Conservation (phyloP, 2,329 filamentous ascomycete genomes). For the Akanthomyces dipterigenus region DNA sequence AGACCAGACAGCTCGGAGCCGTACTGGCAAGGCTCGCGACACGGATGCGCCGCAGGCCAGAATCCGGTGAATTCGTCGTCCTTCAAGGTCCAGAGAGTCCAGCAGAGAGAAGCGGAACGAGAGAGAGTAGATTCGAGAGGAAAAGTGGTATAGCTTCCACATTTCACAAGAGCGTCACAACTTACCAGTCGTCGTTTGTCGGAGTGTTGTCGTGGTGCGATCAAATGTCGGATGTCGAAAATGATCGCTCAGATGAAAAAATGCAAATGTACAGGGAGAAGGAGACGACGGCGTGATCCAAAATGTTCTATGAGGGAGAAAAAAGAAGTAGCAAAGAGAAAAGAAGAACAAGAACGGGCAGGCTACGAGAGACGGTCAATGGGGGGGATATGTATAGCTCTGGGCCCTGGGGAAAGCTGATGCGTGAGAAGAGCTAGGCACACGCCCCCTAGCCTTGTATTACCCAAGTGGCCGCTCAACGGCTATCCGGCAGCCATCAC, state of each 20-base stretch:
- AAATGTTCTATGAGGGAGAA: not conserved
- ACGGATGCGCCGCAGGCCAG: not conserved
- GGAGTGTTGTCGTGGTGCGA: not conserved
- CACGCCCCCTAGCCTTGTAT: not conserved
- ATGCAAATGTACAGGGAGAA: not conserved
- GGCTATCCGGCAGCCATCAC: not conserved
- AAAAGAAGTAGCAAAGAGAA: not conserved
- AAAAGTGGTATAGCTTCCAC: not conserved
- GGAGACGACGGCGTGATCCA: not conserved
- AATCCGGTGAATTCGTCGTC: not conserved
- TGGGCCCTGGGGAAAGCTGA: too few species aligned
- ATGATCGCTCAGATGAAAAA: not conserved
- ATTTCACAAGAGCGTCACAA: not conserved
- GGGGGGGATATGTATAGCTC: not conserved
- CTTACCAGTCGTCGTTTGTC: not conserved
- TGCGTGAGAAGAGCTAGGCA: not conserved
- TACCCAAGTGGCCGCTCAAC: not conserved
- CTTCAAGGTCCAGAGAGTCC: not conserved
- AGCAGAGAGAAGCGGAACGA: not conserved
- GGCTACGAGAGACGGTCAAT: too few species aligned
- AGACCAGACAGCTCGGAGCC: not conserved
- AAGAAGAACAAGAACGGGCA: not conserved
- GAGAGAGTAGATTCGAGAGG: not conserved
- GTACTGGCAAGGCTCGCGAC: not conserved
- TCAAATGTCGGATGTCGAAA: not conserved